These are phyloP conservation scores for Rhodotorula toruloides DNA, from an alignment of 768 basidiomycete genomes.

Conservation along the genomic window DNA sequence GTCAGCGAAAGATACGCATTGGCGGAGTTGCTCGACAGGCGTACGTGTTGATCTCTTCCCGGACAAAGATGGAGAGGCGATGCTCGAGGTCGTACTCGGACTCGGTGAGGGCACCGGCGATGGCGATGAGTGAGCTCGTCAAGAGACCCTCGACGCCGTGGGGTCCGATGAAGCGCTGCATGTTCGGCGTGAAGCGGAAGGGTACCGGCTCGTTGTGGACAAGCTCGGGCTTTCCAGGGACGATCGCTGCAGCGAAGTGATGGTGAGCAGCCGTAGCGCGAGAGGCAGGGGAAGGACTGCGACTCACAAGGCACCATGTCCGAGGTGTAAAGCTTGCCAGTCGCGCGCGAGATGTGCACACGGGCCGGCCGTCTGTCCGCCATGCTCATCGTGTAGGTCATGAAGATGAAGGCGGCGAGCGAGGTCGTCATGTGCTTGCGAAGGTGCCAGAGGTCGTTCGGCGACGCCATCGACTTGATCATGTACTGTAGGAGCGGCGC, in stretches of 20 bases:
- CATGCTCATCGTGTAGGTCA: slow-evolving; percentile 80
- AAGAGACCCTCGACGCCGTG: slow-evolving; percentile 84
- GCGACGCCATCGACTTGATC: slow-evolving; percentile 72
- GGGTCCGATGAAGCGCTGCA: slow-evolving; percentile 86
- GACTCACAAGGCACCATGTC: slow-evolving; percentile 75
- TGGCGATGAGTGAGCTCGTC: slow-evolving; percentile 79
- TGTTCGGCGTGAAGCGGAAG: slow-evolving; percentile 93
- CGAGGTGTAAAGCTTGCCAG: slow-evolving; percentile 85
- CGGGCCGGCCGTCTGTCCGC: slow-evolving; percentile 75
- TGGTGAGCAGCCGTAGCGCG: neutral
- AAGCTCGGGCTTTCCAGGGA: slow-evolving; percentile 56
- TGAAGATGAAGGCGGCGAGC: slow-evolving; percentile 79
- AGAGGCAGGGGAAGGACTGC: neutral
- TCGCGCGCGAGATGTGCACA: slow-evolving; percentile 82
- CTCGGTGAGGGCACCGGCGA: slow-evolving; percentile 81
- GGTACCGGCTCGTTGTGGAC: slow-evolving; percentile 81
- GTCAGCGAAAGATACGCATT: too few species aligned
- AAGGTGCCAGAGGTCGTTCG: slow-evolving; percentile 89
- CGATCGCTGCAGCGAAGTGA: slow-evolving; percentile 38
- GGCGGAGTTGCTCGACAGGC: too few species aligned
- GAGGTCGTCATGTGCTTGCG: slow-evolving; percentile 93
- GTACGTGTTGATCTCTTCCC: slow-evolving; percentile 86
- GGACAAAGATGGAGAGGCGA: slow-evolving; percentile 80
- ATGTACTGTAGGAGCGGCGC: slow-evolving; percentile 64
- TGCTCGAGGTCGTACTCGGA: slow-evolving; percentile 95